These are phyloP conservation scores for Lunularia cruciata DNA, from an alignment of 225 moss, liverwort and hornwort species.

Conservation along the genomic window DNA sequence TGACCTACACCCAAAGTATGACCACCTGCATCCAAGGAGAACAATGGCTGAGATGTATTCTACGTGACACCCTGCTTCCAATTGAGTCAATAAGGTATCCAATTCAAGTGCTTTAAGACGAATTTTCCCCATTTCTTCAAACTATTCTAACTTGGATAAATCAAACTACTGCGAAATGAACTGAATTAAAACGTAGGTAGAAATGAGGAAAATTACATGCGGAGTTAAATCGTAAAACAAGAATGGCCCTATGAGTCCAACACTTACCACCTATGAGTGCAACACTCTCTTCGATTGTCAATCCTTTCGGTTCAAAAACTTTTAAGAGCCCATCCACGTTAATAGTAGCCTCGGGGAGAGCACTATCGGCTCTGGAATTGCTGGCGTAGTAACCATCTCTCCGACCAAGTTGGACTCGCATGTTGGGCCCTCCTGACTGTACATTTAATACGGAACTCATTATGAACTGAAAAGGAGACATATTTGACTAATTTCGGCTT, in stretches of 20 bases:
- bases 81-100: too few species aligned
- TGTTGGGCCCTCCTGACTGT: constrained; percentile 34
- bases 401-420: constrained; percentile 36
- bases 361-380: constrained; percentile 24
- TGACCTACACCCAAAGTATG: constrained; percentile 69
- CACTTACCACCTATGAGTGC: constrained; percentile 38
- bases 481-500: too few species aligned
- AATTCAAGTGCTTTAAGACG: too few species aligned
- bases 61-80: background rate
- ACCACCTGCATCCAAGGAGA: constrained; percentile 1
- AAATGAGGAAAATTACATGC: too few species aligned
- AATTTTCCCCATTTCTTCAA: too few species aligned
- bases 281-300: constrained; percentile 34
- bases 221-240: too few species aligned
- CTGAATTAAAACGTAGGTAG: too few species aligned
- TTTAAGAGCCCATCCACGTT: constrained; percentile 20
- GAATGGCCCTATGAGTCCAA: too few species aligned
- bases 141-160: too few species aligned
- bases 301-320: constrained; percentile 39
- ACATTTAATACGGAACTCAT: too few species aligned
- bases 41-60: background rate
- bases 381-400: constrained; percentile 34
- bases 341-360: constrained; percentile 25
- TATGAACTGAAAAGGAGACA: too few species aligned
- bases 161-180: too few species aligned